Evolutionary conservation across 495 filamentous ascomycete species (phyloP), one percentile per base, ranked within the genome.

Genomic region (Podospora pseudopauciseta): DNA sequence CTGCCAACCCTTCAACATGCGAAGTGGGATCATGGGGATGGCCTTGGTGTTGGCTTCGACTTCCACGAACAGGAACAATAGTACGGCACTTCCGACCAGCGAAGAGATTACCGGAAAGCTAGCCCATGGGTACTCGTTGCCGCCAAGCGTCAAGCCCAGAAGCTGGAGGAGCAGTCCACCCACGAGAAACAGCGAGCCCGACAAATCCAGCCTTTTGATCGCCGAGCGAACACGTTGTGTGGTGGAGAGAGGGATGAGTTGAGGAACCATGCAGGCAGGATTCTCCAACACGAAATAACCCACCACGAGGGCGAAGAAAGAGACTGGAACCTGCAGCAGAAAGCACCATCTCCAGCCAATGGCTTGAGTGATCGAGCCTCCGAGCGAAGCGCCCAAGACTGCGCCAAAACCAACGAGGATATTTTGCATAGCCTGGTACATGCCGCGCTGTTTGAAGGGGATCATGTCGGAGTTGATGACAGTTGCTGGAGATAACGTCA

Each of bases 391-490:
- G 20, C 83, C 83, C 49, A 79, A 74, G 15, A 84, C 79, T 1
- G 80, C 76, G 5, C 83, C 83, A 56, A 89, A 87, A 0, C 87
- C 87, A 65, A 86, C 81, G 1, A 88, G 78, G 11, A 82, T 85
- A 66, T 90, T 90, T 72, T 89, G 87, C 59, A 86, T 79, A 0
- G 86, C 87, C 64, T 90, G 87, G 68, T 89, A 89, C 84, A 89
- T 88, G 0, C 87, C 87, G 7, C 87, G 78, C 19, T 81, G 80
- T 44, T 80, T 78, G 75, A 89, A 87, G 0, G 88, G 87, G 58
- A 90, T 88, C 69, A 90, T 83, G 76, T 89, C 88, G 0, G 86
- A 88, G 71, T 89, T 89, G 67, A 90, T 83, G 55, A 89, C 87
- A 0, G 88, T 89, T 2, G 87, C 87, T 86, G 62, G 39, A 61